Evolutionary conservation across 2,329 filamentous ascomycete species (phyloP).

Genomic region (Neurospora crassa): DNA sequence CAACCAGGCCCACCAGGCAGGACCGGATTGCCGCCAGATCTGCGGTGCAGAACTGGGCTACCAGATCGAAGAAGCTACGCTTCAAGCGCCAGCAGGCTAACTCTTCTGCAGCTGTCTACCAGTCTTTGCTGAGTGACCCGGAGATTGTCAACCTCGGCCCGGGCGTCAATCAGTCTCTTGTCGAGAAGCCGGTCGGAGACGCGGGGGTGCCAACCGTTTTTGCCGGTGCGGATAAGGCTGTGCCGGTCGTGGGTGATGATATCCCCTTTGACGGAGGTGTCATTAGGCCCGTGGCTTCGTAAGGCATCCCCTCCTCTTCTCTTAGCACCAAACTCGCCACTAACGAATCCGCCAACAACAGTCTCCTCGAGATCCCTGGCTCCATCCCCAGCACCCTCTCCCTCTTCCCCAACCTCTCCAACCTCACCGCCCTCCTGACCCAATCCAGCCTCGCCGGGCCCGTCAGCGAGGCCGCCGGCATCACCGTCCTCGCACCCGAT

Average conservation of each 20-base stretch:
- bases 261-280: background rate
- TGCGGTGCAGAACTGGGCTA: background rate
- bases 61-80: background rate
- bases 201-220: background rate
- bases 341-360: background rate
- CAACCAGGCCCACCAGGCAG: rapidly evolving
- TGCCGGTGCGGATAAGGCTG: background rate
- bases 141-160: background rate
- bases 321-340: background rate
- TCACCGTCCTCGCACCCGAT: background rate
- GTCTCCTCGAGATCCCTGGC: background rate
- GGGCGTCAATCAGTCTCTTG: background rate
- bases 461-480: background rate
- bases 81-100: background rate
- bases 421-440: background rate
- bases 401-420: background rate
- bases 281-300: background rate
- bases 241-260: background rate
- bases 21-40: background rate
- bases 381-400: background rate
- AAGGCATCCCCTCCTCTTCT: background rate
- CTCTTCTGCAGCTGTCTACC: background rate
- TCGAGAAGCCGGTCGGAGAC: background rate
- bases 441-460: background rate
- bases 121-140: background rate